Evolutionary conservation across 495 filamentous ascomycete species (phyloP).

Genomic region (Tricharina praecox): DNA sequence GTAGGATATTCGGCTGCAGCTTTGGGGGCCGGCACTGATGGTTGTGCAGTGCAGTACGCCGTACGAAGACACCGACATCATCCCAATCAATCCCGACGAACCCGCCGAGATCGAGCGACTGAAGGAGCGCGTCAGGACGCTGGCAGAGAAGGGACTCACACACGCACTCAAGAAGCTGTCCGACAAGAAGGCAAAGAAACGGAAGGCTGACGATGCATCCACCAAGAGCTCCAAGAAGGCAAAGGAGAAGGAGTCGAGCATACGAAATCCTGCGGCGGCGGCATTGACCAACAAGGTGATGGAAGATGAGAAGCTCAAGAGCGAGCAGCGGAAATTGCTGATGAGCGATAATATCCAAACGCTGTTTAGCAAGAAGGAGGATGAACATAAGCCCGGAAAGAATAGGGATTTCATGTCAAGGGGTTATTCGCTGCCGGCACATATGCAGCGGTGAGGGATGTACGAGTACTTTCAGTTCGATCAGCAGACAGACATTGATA

Average conservation of each 20-base stretch:
- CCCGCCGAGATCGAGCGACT: conserved; percentile 54
- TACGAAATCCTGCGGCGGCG: conserved; percentile 76
- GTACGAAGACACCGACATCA: conserved; percentile 61
- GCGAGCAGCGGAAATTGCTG: conserved; percentile 59
- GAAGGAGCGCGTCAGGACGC: conserved; percentile 41
- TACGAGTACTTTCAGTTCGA: neutral
- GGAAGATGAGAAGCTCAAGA: conserved; percentile 64
- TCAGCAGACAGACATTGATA: too few species aligned
- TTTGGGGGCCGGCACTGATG: conserved; percentile 30
- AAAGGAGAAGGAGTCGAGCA: conserved; percentile 31
- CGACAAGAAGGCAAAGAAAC: conserved; percentile 36
- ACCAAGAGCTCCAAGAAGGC: conserved; percentile 7
- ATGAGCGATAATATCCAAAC: conserved; percentile 53
- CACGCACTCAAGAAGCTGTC: conserved; percentile 76
- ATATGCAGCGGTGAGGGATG: neutral
- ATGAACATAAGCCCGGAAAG: conserved; percentile 33
- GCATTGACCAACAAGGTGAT: conserved; percentile 69
- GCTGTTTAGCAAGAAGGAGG: conserved; percentile 42
- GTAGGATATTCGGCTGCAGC: neutral
- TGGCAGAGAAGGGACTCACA: conserved; percentile 54
- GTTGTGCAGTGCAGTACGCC: conserved; percentile 49
- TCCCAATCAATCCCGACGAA: conserved; percentile 60
- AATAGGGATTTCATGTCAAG: conserved; percentile 61
- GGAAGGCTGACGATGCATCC: conserved; percentile 25
- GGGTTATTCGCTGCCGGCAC: conserved; percentile 46